Evolutionary conservation across 768 basidiomycete species (phyloP), one percentile per base, ranked within the genome.

Genomic region (Lentinula guzmanii): DNA sequence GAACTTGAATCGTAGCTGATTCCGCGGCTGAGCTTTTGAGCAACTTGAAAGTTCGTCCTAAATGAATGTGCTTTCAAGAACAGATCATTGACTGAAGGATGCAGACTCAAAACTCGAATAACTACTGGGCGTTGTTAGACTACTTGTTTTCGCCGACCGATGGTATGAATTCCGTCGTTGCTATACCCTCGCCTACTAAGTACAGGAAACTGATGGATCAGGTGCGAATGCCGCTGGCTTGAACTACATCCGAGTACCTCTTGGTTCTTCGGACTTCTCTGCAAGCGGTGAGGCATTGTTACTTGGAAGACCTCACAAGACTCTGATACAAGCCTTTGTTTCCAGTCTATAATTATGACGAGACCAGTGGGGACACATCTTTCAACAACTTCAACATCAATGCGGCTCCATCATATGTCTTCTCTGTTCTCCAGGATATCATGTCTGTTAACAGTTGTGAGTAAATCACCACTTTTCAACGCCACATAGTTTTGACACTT

Each of bases 231-330:
- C 82, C 5, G 89, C 90, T 31, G 90, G 89, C 1, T 72, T 91
- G 56, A 85, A 83, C 46, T 88, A 87, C 66, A 72, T 91, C 53
- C 82, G 90, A 9, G 76, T 91, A 42, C 82, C 89, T 0, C 77
- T 91, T 13, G 90, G 90, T 13, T 86, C 90, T 4, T 82, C 86
- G 3, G 90, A 91, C 70, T 91, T 91, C 67, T 89, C 90, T 10
- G 73, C 81, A 3, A 75, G 65, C 3, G 64, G 88, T 87, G 61
- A 50, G 78, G 60, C 24, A 21, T 5, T 39, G n/a, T 45, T 50
- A 21, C n/a, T 24, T n/a, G 8, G 11, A 7, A 56, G 42, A 11
- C 53, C 43, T 39, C 37, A 28, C 42, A 51, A 51, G 53, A 46
- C 37, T 34, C 57, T 10, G 5, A 16, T 8, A 51, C 43, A 16